Base-by-base conservation (phyloP, 805 yeast genomes). In the Metschnikowia kunwiensis region DNA sequence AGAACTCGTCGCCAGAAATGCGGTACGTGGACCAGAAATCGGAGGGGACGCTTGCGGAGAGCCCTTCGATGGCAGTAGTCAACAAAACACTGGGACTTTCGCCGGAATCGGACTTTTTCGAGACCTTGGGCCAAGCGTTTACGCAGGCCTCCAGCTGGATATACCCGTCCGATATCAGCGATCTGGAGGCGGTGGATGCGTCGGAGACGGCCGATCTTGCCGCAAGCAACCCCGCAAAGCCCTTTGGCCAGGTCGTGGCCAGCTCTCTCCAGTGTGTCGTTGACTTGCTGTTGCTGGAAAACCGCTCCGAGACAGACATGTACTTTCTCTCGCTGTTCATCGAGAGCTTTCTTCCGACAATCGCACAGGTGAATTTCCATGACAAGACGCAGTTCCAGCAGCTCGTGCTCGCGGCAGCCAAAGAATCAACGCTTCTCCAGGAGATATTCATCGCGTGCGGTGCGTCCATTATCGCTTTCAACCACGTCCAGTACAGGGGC, bases 401-500 rank as follows among this genome's bases (percentile, higher is more conserved):
- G 5, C 37, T 38, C 10, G 38, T 46, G 7, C 21, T 46, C 5
- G 27, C 42, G 4, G 48, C 46, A 1, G 50, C 47, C 2, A 27
- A 29, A 12, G 31, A 34, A 15, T 41, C 46, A 2, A 17, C n/a
- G 1, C 27, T 34, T 20, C 38, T 46, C 3, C 31, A 40, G 16
- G 42, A 36, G 8, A 44, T 46, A 7, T 46, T 46, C 23, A 40
- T 46, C 8, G 50, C 48, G 5, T 46, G 50, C 13, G 50, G 50
- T 2, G 50, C 50, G 2, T 28, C 46, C 3, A 27, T 44, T 5
- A 41, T 44, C 5, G 46, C 50, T 6, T 38, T 36, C 12, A 41
- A 43, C 18, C 30, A 40, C 28, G 23, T 32, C 3, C 19, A 26
- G 6, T 36, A 23, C 25, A 27, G 41, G 13, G 7, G 15, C 7